Evolutionary conservation across 129 eudicot species (phyloP).

Genomic region (Apium graveolens): DNA sequence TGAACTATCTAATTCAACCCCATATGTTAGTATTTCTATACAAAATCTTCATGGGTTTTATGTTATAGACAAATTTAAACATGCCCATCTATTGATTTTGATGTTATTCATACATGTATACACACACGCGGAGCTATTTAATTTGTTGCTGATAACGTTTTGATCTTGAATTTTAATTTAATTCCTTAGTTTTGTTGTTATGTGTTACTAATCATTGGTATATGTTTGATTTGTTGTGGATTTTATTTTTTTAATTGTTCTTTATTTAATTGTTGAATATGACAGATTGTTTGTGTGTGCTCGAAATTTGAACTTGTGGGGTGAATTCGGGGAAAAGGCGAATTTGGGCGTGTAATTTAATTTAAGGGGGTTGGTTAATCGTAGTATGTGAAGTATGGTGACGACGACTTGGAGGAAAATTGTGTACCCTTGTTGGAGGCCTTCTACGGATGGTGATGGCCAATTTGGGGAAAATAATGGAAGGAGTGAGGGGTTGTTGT

Average conservation of each 20-base stretch:
- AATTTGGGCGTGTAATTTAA: slow-evolving; percentile 10
- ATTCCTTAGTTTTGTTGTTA: slow-evolving; percentile 18
- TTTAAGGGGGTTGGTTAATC: slow-evolving; percentile 17
- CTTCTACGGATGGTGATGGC: slow-evolving; percentile 29
- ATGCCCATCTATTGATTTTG: not conserved
- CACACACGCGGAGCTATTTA: not conserved
- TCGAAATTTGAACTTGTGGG: slow-evolving; percentile 18
- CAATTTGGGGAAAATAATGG: slow-evolving; percentile 32
- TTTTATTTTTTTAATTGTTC: not conserved
- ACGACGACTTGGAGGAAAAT: slow-evolving; percentile 40
- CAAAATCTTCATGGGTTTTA: not conserved
- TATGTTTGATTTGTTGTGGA: not conserved
- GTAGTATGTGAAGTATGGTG: slow-evolving; percentile 48
- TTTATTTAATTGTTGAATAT: not conserved
- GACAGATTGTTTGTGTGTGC: slow-evolving; percentile 36
- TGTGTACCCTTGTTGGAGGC: slow-evolving; percentile 60
- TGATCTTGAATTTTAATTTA: not conserved
- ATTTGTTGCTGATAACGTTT: not conserved
- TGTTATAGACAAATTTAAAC: not conserved
- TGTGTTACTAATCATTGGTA: slow-evolving; percentile 5
- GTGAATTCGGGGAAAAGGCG: slow-evolving; percentile 22
- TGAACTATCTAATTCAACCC: not conserved
- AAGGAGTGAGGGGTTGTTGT: slow-evolving; percentile 48
- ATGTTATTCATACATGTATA: not conserved
- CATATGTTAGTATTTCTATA: not conserved